Evolutionary conservation across 768 basidiomycete species (phyloP).

Genomic region (Rhodotorula kratochvilovae): DNA sequence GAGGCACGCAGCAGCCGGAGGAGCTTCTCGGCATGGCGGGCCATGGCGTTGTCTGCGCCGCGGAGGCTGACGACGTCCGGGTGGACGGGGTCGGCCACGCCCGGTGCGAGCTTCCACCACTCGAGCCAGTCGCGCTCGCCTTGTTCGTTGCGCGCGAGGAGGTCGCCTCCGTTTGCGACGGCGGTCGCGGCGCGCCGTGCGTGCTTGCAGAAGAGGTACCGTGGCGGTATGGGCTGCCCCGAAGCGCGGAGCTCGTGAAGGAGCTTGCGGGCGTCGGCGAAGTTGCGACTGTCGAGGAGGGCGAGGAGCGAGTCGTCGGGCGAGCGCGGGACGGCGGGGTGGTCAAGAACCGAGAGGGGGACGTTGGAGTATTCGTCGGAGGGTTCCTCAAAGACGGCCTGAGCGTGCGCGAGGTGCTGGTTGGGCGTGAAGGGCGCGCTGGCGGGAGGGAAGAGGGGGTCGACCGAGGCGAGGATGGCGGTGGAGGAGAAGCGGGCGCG

Average conservation of each 20-base stretch:
- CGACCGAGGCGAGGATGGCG: not conserved
- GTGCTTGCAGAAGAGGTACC: constrained; percentile 3
- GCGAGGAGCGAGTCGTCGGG: constrained; percentile 22
- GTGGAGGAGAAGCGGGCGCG: not conserved
- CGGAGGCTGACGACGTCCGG: not conserved
- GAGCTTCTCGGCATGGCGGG: not conserved
- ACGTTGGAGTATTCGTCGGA: constrained; percentile 11
- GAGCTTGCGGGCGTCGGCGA: not conserved
- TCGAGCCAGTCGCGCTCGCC: constrained; percentile 9
- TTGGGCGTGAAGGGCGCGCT: not conserved
- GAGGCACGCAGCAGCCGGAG: not conserved
- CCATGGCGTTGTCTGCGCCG: not conserved
- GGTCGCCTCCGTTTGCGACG: too few species aligned
- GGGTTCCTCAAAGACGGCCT: constrained; percentile 13
- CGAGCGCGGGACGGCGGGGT: constrained; percentile 3
- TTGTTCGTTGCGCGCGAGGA: not conserved
- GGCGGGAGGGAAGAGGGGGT: not conserved
- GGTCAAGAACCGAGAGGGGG: constrained; percentile 29
- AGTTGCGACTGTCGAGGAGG: not conserved
- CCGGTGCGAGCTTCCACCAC: constrained; percentile 25
- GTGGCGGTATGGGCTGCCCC: not conserved
- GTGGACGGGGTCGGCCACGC: not conserved
- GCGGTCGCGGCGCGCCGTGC: not conserved
- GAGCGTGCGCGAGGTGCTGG: not conserved
- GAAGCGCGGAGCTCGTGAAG: not conserved